Evolutionary conservation across 345 rosid genomes (phyloP), one percentile per base, ranked within the genome.

Genomic region (Schrenkiella parvula): DNA sequence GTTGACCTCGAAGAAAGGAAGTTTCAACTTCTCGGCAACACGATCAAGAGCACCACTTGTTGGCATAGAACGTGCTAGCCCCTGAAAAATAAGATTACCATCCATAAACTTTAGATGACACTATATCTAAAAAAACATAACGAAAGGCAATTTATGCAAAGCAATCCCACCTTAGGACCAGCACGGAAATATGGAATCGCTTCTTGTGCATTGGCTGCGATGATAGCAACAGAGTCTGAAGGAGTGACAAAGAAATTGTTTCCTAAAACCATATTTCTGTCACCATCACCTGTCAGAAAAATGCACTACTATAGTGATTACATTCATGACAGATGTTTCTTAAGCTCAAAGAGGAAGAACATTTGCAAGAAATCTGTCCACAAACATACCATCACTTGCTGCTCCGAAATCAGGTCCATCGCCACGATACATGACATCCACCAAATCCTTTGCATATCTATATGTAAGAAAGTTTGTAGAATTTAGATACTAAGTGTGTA

Each of bases 51-150:
- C 97, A 70, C 97, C 95, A 73, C 93, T 95, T 22, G 96, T 95
- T 21, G 99, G 99, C 97, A 95, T 89, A 26, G 97, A 95, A 77
- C 95, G 86, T 58, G 99, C 97, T 53, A 95, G 85, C 70, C 97
- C 95, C 96, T 89, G 83, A 32, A 81, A 81, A 70, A 57, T 23
- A 57, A 50, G 65, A 48, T 62, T 26, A 25, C 2, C 72, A 39
- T 55, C 74, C 35, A 71, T 28, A 42, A 44, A 12, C n/a, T 59
- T 34, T 12, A 28, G 50, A 66, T 0, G 13, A 39, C 11, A 66
- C 8, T 28, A 11, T 22, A 71, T 34, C 59, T 28, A 19, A 25
- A 17, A 19, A 31, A 50, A 17, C 35, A 44, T 41, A 43, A 56
- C 12, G 62, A 26, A 62, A 25, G 21, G 19, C 34, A 29, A 2